These are phyloP conservation scores for Sclerotinia minor DNA, from an alignment of 2,329 filamentous ascomycete species.

Conservation along the genomic window DNA sequence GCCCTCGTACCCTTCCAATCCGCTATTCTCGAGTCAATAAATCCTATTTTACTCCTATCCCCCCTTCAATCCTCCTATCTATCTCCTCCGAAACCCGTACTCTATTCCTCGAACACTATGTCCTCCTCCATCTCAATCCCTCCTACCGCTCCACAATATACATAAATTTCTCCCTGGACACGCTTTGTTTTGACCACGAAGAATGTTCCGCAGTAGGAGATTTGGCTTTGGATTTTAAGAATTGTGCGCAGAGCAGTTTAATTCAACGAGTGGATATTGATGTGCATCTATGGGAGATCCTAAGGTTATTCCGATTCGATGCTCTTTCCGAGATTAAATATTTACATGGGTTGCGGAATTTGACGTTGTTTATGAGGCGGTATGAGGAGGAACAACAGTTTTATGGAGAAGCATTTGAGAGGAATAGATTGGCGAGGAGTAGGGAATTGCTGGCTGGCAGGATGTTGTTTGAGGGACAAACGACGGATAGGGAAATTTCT, in stretches of 20 bases:
- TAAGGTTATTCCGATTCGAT: slow-evolving; percentile 26
- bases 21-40: slow-evolving; percentile 19
- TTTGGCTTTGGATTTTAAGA: slow-evolving; percentile 22
- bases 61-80: slow-evolving; percentile 23
- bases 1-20: slow-evolving; percentile 21
- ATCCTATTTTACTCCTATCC: slow-evolving; percentile 18
- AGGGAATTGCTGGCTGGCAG: slow-evolving; percentile 6
- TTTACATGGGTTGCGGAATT: slow-evolving; percentile 19
- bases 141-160: slow-evolving; percentile 27
- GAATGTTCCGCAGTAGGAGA: slow-evolving; percentile 28
- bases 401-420: slow-evolving; percentile 8
- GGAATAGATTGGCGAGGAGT: not conserved
- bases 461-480: slow-evolving; percentile 15
- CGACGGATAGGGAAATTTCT: slow-evolving; percentile 15
- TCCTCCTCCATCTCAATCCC: slow-evolving; percentile 19
- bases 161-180: slow-evolving; percentile 27
- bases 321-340: slow-evolving; percentile 23
- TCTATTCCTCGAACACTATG: slow-evolving; percentile 24
- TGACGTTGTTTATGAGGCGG: slow-evolving; percentile 24
- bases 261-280: slow-evolving; percentile 28
- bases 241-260: slow-evolving; percentile 11
- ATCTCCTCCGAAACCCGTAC: slow-evolving; percentile 27
- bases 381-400: slow-evolving; percentile 5
- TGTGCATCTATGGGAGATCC: slow-evolving; percentile 27
- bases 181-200: slow-evolving; percentile 27